A percentile compares a stretch with the other conserved stretches of the same genome.
Evolutionary conservation across 257 asterid genomes (phyloP).

Genomic region (Rauvolfia tetraphylla): DNA sequence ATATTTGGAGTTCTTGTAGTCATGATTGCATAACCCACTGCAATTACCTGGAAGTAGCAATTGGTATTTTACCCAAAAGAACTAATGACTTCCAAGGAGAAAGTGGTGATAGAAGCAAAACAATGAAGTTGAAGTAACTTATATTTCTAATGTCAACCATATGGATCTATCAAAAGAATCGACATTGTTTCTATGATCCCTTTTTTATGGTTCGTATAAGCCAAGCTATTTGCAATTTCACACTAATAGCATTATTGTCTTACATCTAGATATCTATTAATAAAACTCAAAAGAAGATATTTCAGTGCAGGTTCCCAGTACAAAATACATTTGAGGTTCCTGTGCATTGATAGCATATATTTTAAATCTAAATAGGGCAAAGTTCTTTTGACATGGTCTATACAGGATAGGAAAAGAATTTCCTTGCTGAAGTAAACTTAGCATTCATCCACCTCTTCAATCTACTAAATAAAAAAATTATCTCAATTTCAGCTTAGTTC

Average conservation of each 20-base stretch:
- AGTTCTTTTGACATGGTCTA: not conserved
- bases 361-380: not conserved
- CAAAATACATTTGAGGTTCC: not conserved
- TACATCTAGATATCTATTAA: not conserved
- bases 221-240: no score
- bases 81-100: not conserved
- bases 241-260: no score
- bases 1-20: constrained; percentile 67
- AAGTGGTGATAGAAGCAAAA: not conserved
- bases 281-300: not conserved
- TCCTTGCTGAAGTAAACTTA: not conserved
- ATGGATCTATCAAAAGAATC: no score
- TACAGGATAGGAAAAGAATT: not conserved
- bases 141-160: no score
- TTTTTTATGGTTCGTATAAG: no score
- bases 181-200: no score
- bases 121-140: not conserved
- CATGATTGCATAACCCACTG: constrained; percentile 78
- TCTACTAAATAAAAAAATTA: no score
- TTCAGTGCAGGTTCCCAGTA: not conserved
- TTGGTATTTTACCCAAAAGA: not conserved
- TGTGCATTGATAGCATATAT: not conserved
- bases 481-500: no score
- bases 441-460: not conserved
- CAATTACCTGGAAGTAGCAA: constrained; percentile 54